Evolutionary conservation across 108 stramenopile genomes (phyloP), one percentile per base, ranked within the genome.

Genomic region (Pseudonitzschia multiseries): DNA sequence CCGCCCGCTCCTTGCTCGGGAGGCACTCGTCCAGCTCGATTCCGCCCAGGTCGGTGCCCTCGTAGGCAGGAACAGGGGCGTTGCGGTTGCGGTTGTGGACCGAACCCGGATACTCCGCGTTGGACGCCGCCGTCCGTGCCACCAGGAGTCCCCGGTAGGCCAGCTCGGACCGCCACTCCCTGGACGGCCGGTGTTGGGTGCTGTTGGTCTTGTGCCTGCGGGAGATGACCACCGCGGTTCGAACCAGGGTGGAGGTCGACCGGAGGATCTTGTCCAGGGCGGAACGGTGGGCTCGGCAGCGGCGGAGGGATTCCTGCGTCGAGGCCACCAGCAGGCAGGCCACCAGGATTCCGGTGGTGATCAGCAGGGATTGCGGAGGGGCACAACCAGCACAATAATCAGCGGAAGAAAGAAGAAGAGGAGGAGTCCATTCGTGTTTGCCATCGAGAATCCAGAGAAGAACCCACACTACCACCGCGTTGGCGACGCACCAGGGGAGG

Each of bases 121-220:
- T 83, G 14, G 76, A 74, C 46, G 84, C 54, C 14, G 73, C 64
- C 8, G 70, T 52, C 1, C 86, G 81, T 8, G 82, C 57, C 54
- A 77, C 8, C 15, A 84, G 22, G 22, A 79, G 50, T 18, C 74
- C 65, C 3, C 75, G 78, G 42, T 78, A 78, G 20, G 83, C 81
- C 8, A 87, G 26, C 46, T 80, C 73, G n/a, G 56, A 48, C 18
- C 86, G 66, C 86, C 86, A 87, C 42, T 82, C 72, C 52, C 80
- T 80, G 46, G 83, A 76, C 1, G 46, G 32, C 18, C 31, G 31
- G 4, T 52, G 33, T 2, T 52, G 31, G n/a, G n/a, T n/a, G n/a
- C n/a, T n/a, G 32, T 76, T 72, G 32, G 61, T 50, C 27, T 72
- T 57, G 14, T 50, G 21, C 22, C 42, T 51, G 9, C 70, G 65